Evolutionary conservation across 768 basidiomycete genomes (phyloP).

Genomic region (Boletus vermiculosoides): DNA sequence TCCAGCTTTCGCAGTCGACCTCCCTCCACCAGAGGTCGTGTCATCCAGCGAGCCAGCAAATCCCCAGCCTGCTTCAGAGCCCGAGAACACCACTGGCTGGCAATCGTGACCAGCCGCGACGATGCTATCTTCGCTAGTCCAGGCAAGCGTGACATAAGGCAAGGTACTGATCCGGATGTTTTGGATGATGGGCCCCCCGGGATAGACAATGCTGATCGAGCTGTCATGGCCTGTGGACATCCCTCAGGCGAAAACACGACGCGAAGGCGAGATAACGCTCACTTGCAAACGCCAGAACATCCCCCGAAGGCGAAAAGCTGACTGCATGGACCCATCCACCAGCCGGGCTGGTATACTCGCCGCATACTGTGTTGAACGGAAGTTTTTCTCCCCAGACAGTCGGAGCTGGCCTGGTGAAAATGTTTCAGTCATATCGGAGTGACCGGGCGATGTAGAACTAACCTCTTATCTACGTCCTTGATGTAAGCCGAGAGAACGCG

Average conservation of each 20-base stretch:
- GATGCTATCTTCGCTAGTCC: constrained; percentile 78
- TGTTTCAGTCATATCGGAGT: constrained; percentile 7
- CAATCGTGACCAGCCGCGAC: constrained; percentile 98
- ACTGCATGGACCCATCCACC: constrained; percentile 98
- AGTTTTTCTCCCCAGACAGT: constrained; percentile 98
- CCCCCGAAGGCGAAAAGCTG: constrained; percentile 96
- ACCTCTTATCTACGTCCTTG: constrained; percentile 96
- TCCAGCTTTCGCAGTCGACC: constrained; percentile 40
- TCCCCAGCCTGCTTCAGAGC: constrained; percentile 75
- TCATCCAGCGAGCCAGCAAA: constrained; percentile 83
- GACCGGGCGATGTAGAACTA: constrained; percentile 18
- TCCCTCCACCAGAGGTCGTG: constrained; percentile 42
- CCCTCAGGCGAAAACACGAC: neutral
- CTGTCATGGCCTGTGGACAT: constrained; percentile 84
- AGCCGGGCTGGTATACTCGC: constrained; percentile 83
- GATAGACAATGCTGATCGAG: constrained; percentile 89
- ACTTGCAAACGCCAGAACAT: constrained; percentile 91
- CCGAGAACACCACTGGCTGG: constrained; percentile 86
- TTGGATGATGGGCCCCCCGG: constrained; percentile 69
- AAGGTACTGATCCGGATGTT: constrained; percentile 75
- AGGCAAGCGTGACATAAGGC: constrained; percentile 82
- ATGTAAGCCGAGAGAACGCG: constrained; percentile 97
- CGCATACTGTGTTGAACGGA: constrained; percentile 96
- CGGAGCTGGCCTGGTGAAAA: constrained; percentile 64
- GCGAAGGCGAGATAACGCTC: constrained; percentile 33